Percentiles rank a stretch among this genome's conserved stretches.
phyloP scores from a whole-genome alignment of 345 rosid genomes.

The Odontarrhena argentea region DNA sequence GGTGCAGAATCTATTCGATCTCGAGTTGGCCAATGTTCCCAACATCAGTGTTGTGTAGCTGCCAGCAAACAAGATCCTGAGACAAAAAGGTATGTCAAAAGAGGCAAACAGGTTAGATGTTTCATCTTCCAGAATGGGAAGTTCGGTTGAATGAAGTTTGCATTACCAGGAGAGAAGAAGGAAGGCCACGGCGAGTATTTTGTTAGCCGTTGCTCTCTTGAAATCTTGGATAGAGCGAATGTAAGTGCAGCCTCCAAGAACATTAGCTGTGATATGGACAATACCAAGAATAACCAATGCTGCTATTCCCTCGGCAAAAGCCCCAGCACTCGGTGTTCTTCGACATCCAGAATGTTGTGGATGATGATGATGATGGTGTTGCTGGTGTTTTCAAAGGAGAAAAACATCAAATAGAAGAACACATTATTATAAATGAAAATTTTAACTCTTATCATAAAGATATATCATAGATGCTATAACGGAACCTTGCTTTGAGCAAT shows the following conservation, averaged over 20 bases:
- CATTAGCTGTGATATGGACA: constrained; percentile 63
- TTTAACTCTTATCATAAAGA: neutral
- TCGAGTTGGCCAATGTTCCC: constrained; percentile 62
- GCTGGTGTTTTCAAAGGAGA: constrained; percentile 42
- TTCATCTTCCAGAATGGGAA: neutral
- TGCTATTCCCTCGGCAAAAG: constrained; percentile 75
- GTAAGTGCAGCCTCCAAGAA: constrained; percentile 73
- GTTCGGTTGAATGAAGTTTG: constrained; percentile 46
- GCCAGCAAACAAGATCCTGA: constrained; percentile 62
- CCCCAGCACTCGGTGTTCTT: constrained; percentile 66
- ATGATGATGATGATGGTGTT: constrained; percentile 55
- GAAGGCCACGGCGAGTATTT: constrained; percentile 71
- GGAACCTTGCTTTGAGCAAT: constrained; percentile 44
- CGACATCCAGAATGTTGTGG: constrained; percentile 59
- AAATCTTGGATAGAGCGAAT: constrained; percentile 58
- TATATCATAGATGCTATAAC: neutral
- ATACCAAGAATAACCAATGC: constrained; percentile 61
- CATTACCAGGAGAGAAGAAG: constrained; percentile 75
- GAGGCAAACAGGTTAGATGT: neutral
- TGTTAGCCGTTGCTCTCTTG: constrained; percentile 57
- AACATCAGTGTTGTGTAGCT: constrained; percentile 65
- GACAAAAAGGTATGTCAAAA: constrained; percentile 10
- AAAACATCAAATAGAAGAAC: constrained; percentile 19
- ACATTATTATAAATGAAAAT: neutral
- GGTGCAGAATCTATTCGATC: constrained; percentile 58